A percentile compares a stretch with the other conserved stretches of the same genome.
phyloP scores from a whole-genome alignment of 2,329 filamentous ascomycete genomes.

The Diplodia seriata region DNA sequence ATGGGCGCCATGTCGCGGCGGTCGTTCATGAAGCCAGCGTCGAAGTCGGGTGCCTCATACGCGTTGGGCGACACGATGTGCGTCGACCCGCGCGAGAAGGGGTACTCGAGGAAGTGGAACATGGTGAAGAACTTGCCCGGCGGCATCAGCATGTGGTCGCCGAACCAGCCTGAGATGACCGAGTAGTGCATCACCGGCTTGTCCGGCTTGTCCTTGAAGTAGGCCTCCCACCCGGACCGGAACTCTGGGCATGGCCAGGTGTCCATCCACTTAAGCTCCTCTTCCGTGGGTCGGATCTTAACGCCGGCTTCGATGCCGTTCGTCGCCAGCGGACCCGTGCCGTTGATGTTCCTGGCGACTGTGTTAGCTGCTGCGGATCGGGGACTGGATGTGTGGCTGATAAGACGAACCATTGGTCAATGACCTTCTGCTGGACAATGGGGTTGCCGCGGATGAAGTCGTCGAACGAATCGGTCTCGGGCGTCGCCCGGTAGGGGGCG shows the following conservation, averaged over 20 bases:
- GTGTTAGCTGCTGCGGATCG: not conserved
- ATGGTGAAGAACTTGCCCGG: constrained; percentile 83
- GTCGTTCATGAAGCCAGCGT: constrained; percentile 85
- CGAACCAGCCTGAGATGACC: constrained; percentile 66
- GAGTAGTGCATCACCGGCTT: constrained; percentile 89
- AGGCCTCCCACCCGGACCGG: constrained; percentile 76
- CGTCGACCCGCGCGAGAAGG: constrained; percentile 74
- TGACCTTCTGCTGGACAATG: constrained; percentile 74
- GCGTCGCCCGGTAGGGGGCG: constrained; percentile 74
- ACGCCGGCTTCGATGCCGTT: constrained; percentile 83
- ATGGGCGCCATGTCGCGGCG: constrained; percentile 81
- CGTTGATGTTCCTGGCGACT: constrained; percentile 64
- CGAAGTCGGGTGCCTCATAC: constrained; percentile 78
- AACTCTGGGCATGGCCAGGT: constrained; percentile 78
- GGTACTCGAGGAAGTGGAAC: constrained; percentile 82
- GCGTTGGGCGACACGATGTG: constrained; percentile 75
- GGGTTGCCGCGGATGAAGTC: constrained; percentile 79
- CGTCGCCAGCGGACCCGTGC: constrained; percentile 77
- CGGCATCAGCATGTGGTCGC: constrained; percentile 66
- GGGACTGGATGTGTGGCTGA: not conserved
- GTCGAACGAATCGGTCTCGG: constrained; percentile 78
- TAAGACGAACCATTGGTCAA: constrained; percentile 68
- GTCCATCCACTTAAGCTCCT: constrained; percentile 73
- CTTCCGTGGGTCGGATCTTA: constrained; percentile 73
- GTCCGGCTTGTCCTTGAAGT: constrained; percentile 84